Percentiles rank a stretch among this genome's conserved stretches.
Evolutionary conservation across 164 flowering plant genomes (phyloP).

Genomic region (Cinnamomum chago): DNA sequence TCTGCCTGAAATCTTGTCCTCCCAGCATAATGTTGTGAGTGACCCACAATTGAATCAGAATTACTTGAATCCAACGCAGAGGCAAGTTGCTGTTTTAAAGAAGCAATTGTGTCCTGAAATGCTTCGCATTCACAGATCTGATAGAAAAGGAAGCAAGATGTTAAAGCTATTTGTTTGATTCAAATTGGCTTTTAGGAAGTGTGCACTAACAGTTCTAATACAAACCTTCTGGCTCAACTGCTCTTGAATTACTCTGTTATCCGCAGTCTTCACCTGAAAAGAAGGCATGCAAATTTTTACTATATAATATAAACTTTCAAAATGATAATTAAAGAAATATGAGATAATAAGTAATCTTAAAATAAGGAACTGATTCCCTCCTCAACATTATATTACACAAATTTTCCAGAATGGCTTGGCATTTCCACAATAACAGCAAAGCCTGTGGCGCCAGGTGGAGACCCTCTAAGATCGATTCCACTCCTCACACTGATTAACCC

Average conservation of each 20-base stretch:
- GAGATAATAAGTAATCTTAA: too few species aligned
- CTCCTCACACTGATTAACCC: too few species aligned
- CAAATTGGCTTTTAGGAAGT: background rate
- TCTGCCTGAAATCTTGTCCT: conserved; percentile 24
- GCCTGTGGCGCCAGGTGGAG: too few species aligned
- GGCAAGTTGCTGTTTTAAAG: conserved; percentile 71
- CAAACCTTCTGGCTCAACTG: conserved; percentile 86
- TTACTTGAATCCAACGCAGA: conserved; percentile 40
- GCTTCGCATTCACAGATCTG: conserved; percentile 77
- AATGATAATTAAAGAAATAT: too few species aligned
- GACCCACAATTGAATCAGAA: conserved; percentile 21
- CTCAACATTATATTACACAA: too few species aligned
- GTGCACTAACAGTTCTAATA: background rate
- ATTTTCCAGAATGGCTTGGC: too few species aligned
- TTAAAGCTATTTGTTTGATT: conserved; percentile 7
- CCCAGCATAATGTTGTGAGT: conserved; percentile 26
- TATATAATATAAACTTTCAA: background rate
- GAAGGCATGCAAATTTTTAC: background rate
- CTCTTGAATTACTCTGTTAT: conserved; percentile 89
- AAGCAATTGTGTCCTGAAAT: conserved; percentile 51
- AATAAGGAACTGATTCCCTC: too few species aligned
- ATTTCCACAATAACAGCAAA: too few species aligned
- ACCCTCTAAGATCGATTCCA: too few species aligned
- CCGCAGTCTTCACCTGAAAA: conserved; percentile 74
- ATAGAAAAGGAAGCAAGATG: conserved; percentile 5